phyloP scores from a whole-genome alignment of 768 basidiomycete genomes.

The Antrodiella citrinella region DNA sequence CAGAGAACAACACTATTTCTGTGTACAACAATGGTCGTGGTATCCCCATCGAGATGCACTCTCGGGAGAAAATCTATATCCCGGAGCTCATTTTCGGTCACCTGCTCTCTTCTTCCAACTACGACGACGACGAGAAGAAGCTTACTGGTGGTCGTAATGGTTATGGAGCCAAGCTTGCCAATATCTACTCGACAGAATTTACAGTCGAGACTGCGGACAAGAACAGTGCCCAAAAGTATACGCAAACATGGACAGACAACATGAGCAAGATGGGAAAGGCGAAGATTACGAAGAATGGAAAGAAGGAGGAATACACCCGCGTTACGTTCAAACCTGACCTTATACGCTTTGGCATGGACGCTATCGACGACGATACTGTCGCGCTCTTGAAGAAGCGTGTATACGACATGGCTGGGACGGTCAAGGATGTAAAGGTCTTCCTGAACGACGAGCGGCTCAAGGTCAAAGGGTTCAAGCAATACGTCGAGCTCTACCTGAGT shows the following conservation, averaged over 20 bases:
- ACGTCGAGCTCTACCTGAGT: conserved; percentile 87
- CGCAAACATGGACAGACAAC: conserved; percentile 90
- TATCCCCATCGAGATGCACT: conserved; percentile 95
- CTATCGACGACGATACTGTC: conserved; percentile 86
- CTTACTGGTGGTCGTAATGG: conserved; percentile 98
- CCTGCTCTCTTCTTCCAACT: conserved; percentile 90
- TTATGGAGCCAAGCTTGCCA: conserved; percentile 95
- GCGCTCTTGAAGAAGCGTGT: conserved; percentile 88
- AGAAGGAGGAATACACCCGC: conserved; percentile 84
- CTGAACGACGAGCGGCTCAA: conserved; percentile 89
- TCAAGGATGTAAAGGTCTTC: conserved; percentile 87
- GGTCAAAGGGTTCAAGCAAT: conserved; percentile 93
- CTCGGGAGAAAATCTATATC: conserved; percentile 88
- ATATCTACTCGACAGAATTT: conserved; percentile 96
- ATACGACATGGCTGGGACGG: conserved; percentile 95
- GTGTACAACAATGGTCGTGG: conserved; percentile 94
- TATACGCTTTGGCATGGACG: conserved; percentile 83
- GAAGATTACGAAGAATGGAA: conserved; percentile 89
- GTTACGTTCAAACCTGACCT: conserved; percentile 94
- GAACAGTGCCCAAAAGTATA: conserved; percentile 80
- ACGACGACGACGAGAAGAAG: conserved; percentile 98
- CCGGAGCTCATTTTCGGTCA: conserved; percentile 97
- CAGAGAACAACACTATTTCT: conserved; percentile 78
- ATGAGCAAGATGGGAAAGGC: conserved; percentile 84
- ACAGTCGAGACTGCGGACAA: conserved; percentile 93